Evolutionary conservation across 495 filamentous ascomycete genomes (phyloP).

Genomic region (Neurospora discreta): DNA sequence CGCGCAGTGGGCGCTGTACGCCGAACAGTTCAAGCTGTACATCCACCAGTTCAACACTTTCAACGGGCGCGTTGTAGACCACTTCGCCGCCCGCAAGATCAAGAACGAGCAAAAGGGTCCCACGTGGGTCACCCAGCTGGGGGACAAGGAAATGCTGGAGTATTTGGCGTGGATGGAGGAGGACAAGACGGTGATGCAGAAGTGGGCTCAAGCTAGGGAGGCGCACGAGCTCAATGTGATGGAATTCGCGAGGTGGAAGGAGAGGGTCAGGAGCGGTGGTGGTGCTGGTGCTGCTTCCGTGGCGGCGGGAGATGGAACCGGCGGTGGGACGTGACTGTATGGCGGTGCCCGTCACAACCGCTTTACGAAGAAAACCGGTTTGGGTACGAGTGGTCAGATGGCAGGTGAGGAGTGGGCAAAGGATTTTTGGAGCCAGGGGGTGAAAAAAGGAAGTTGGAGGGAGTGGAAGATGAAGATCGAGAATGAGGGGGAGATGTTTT

Average conservation of each 20-base stretch:
- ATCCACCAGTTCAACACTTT: constrained; percentile 58
- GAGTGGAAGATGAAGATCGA: not conserved
- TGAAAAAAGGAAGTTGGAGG: not conserved
- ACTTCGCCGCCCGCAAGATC: constrained; percentile 55
- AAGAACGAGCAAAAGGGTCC: constrained; percentile 28
- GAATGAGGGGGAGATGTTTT: not conserved
- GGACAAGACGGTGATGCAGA: constrained; percentile 48
- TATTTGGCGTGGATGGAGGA: constrained; percentile 54
- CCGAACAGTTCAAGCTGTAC: constrained; percentile 52
- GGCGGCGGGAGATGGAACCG: constrained; percentile 22
- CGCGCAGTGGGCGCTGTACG: constrained; percentile 48
- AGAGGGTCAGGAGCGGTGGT: constrained; percentile 26
- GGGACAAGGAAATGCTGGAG: constrained; percentile 35
- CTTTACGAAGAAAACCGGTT: not conserved
- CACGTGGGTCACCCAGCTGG: constrained; percentile 46
- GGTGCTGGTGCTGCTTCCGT: not conserved
- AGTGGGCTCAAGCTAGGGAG: constrained; percentile 55
- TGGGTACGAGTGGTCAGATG: not conserved
- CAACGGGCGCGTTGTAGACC: constrained; percentile 50
- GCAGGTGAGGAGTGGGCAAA: not conserved
- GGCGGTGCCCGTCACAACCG: not conserved
- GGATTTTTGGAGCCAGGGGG: not conserved
- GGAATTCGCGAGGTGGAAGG: constrained; percentile 46
- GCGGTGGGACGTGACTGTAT: not conserved
- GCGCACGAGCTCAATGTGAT: constrained; percentile 50